These are phyloP conservation scores for Bimuria novae-zelandiae DNA, from an alignment of 2,329 filamentous ascomycete species.

Conservation along the genomic window DNA sequence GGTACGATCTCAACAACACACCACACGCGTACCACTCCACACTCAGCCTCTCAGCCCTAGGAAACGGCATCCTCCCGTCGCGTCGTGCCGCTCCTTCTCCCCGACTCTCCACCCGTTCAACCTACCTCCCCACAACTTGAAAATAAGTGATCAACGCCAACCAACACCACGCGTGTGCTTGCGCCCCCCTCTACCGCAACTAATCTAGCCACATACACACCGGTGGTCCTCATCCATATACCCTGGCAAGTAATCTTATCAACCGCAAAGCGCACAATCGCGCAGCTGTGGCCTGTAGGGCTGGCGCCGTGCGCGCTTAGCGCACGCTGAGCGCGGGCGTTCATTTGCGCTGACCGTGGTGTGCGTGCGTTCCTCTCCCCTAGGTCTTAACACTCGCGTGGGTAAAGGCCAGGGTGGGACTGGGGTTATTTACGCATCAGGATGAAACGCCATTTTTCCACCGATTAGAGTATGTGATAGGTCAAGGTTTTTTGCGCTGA, in stretches of 20 bases:
- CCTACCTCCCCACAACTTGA: neutral
- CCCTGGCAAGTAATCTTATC: too few relatives aligned
- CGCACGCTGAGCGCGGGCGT: constrained; percentile 8
- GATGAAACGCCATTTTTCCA: neutral
- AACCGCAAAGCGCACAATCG: too few relatives aligned
- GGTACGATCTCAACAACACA: too few relatives aligned
- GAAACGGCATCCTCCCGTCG: constrained; percentile 2
- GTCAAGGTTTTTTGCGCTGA: neutral
- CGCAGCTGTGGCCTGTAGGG: too few relatives aligned
- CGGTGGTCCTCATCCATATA: too few relatives aligned
- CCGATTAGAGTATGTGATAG: neutral
- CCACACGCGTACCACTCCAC: neutral
- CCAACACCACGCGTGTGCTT: neutral
- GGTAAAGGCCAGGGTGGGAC: neutral
- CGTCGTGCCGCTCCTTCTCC: neutral
- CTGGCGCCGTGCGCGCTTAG: constrained; percentile 19
- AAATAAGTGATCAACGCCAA: neutral
- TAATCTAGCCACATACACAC: too few relatives aligned
- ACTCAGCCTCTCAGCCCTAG: neutral
- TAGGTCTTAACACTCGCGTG: constrained; percentile 7
- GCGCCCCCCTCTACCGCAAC: too few relatives aligned
- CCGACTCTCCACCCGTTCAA: neutral
- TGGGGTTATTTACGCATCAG: neutral
- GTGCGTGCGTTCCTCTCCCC: constrained; percentile 10
- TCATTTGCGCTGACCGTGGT: constrained; percentile 10